Base-by-base conservation (phyloP, 257 asterid species). In the Plantago major region DNA sequence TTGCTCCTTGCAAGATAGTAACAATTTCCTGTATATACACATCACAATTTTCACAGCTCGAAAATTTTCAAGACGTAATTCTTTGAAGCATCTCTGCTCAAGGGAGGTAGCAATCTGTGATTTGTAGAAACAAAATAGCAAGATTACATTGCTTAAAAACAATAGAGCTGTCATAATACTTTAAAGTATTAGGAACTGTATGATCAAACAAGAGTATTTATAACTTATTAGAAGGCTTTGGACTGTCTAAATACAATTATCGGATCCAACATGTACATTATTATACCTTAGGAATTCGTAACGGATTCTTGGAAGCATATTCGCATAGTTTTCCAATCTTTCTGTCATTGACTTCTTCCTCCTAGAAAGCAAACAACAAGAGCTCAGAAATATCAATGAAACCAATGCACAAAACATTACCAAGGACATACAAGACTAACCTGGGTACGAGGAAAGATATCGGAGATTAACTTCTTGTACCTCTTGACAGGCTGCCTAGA, bases 401-500 rank as follows among this genome's bases (percentile, higher is more conserved):
- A 33, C 13, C 9, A 42, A 45, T 65, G 42, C 61, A 55, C 53
- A 62, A 16, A 8, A 17, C 64, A 68, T 26, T 59, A 46, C 1
- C 44, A 68, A 26, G 2, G 9, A 26, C 11, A 14, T 37, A 47
- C 9, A 71, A 64, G 62, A 78, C 94, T 66, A 60, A 93, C 99
- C 97, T 76, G 96, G 55, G 81, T 67, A 13, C 83, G 82, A 19
- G 99, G 95, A 58, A 93, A 89, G 59, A 89, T 89, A 63, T 93
- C 99, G 0, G 99, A 66, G 48, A 93, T 87, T 87, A 93, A 73
- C 82, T 93, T 88, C 94, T 93, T 93, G 80, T 93, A 93, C 77
- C 99, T 82, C 87, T 89, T 93, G 57, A 93, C 99, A 9, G 99
- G 99, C 80, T 93, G 99, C 78, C 97, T 79, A 18, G 99, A 93